Conservation (phyloP, 176 grass and related monocot species). For the Aegilops bicornis region DNA sequence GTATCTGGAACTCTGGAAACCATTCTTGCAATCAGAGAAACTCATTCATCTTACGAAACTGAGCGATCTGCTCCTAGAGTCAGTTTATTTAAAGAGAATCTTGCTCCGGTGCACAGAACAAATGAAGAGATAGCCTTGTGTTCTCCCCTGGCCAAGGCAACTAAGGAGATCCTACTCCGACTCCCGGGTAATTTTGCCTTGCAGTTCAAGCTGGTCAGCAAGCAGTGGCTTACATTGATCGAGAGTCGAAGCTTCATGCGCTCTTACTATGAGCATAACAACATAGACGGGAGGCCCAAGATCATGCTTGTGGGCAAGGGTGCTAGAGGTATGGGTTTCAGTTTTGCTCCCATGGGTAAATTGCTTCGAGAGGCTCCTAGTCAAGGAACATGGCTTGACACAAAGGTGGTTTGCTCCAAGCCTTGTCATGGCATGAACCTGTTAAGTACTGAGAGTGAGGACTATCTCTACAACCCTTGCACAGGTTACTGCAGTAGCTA, state of each 20-base stretch:
- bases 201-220: background rate
- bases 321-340: background rate
- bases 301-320: background rate
- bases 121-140: slow-evolving; percentile 4
- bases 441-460: background rate
- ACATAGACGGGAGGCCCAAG: background rate
- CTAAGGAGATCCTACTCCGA: background rate
- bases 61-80: background rate
- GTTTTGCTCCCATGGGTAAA: background rate
- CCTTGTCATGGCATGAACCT: background rate
- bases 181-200: background rate
- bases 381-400: background rate
- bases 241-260: background rate
- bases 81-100: background rate
- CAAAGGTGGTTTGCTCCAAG: background rate
- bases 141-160: background rate
- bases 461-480: background rate
- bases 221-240: background rate
- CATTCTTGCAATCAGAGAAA: background rate
- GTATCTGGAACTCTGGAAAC: background rate
- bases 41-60: background rate
- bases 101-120: background rate
- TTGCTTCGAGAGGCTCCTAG: background rate
- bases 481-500: background rate
- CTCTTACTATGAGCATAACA: background rate